Base-by-base conservation (phyloP, 2,329 filamentous ascomycete species). In the Diaporthe citriasiana region DNA sequence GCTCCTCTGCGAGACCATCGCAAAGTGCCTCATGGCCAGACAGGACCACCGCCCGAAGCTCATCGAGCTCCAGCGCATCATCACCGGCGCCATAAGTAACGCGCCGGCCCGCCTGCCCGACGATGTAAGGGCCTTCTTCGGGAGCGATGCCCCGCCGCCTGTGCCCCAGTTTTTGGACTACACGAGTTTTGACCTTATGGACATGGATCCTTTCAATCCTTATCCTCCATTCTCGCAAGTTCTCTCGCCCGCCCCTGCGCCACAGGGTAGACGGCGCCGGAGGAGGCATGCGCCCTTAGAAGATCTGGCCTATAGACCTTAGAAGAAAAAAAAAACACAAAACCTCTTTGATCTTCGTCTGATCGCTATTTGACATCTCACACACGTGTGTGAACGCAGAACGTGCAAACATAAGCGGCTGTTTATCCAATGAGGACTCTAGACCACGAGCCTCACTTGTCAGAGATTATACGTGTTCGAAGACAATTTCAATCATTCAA, bases 31-130 rank as follows among this genome's bases (percentile, higher is more conserved):
- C 19, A 66, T 66, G 60, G 30, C 30, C 30, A 47, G n/a, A n/a
- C 60, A 66, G 42, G 45, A 66, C 45, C 60, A 66, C 60, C 60
- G 60, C 30, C 60, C 60, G 27, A 30, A 66, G 27, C 60, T 66
- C 10, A 17, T 19, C 27, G 13, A 38, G 60, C 60, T 66, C 27
- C 60, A 66, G 42, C 4, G 12, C 45, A 22, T 13, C 19, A 35
- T 66, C 45, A 38, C 60, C 3, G n/a, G 15, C 22, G 60, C 42
- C 19, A 3, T 66, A 1, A 30, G 42, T 6, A 17, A 35, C 45
- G 45, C 30, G 60, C 60, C 12, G 30, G 5, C 45, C 19, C 45
- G 3, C 45, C 60, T 51, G 12, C 19, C 30, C 2, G 7, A 4
- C 6, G 13, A 1, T 30, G 45, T 66, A 13, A 35, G 7, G 42